Base-by-base conservation (phyloP, 208 protist genomes). In the Trypanosoma avium region DNA sequence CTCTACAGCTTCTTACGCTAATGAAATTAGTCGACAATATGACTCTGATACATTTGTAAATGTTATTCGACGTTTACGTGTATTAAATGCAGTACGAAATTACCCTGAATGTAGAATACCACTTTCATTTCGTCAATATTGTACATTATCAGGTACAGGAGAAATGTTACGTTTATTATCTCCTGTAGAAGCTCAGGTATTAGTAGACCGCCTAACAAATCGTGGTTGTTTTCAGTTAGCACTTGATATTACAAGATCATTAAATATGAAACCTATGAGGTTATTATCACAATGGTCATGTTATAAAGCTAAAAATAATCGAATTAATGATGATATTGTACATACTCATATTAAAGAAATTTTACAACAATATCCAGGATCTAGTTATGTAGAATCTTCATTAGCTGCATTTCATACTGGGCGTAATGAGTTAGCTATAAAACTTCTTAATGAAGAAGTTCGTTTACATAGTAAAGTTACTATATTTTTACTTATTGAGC, bases 361-460 rank as follows among this genome's bases (percentile, higher is more conserved):
- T 30, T 55, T 87, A 22, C 22, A 36, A 2, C 36, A 53, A 12
- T 55, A 70, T 43, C 49, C 73, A 0, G 58, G 43, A 5, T 65
- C 68, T 8, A 79, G 74, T 58, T 84, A 71, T 59, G 27, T 83
- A 10, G 76, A 81, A n/a, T 45, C 69, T 8, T 72, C 81, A n/a
- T 43, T 61, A n/a, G 45, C 58, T 17, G 81, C 81, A 22, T 50
- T 74, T 26, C 46, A 13, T 8, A 45, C 54, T 6, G 69, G 73
- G 26, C 64, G 73, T 15, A 4, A 49, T 0, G 56, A 56, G 19
- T 60, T 87, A 36, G 75, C 77, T 4, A 56, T 81, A 5, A 61
- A 53, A 2, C 68, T 87, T 42, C 73, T 87, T 19, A 68, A 74
- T 38, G 70, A 73, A 17, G 81, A 87, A 61, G 52, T 67, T 42